Evolutionary conservation across 805 yeast species (phyloP), one percentile per base, ranked within the genome.

Genomic region (Sugiyamaella floridensis): DNA sequence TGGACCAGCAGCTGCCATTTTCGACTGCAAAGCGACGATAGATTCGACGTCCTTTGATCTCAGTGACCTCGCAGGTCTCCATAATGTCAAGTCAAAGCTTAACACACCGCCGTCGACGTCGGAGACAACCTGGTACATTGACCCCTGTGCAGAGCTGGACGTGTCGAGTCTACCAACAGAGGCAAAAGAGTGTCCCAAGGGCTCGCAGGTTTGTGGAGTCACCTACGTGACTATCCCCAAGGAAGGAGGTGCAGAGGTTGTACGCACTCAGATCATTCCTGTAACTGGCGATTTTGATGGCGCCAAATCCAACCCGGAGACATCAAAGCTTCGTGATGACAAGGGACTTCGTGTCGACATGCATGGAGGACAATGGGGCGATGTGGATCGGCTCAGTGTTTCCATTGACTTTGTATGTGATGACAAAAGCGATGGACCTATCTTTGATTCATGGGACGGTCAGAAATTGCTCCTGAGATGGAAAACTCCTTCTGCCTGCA

Each of bases 41-140:
- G 64, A 60, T 41, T 68, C 67, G 47, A 43, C 40, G 37, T 40
- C 54, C 19, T 64, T 58, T 62, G 72, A 79, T 50, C 70, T 84
- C 52, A 69, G 71, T 16, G 55, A 69, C 15, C 70, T 84, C 47
- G 73, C 74, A 48, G 85, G 85, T 2, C 63, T 78, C 4, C 78
- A 79, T 58, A 50, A 68, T 1, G 68, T 72, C n/a, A 62, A 74
- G 5, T 40, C 61, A 4, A 59, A 72, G 15, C 70, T 67, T 32
- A 77, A 76, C 44, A 87, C 97, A 10, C 98, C 98, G 15, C 98
- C 99, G 1, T 78, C 92, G 11, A 69, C 67, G 32, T 79, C 86
- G 1, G 76, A 71, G 48, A 67, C 75, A 34, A 74, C 79, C 2
- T 87, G 96, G 90, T 80, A 76, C 61, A 57, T 90, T 40, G 85